Evolutionary conservation across 352 stramenopile species (phyloP), one percentile per base, ranked within the genome.

Genomic region (Globisporangium parvum): DNA sequence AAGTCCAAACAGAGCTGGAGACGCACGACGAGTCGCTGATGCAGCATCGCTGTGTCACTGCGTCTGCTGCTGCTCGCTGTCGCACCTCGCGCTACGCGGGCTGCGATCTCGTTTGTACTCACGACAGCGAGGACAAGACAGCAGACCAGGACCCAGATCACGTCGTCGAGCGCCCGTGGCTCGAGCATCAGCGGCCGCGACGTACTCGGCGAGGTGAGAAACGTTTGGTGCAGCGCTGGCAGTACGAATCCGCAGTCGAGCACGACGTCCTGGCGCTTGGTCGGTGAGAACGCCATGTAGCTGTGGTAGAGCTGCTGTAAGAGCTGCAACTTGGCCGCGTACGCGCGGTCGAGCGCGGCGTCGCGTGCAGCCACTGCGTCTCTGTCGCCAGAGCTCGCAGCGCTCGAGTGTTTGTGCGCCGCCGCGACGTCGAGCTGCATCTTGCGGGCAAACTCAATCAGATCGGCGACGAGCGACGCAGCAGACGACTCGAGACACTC

Each of bases 111-210:
- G 46, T 71, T 74, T 8, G 57, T 59, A 31, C 63, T 69, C 21
- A 21, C 47, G 31, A 87, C 62, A n/a, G 66, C 48, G 40, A 87
- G 42, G 28, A 81, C 70, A 4, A 87, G 49, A 9, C 65, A 67
- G 44, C 77, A 83, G 11, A 77, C 59, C n/a, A 87, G 41, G 41
- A 63, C 73, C 77, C 77, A 87, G 21, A 86, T 75, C 18, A 80
- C 46, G 20, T 50, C 67, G 21, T 65, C 62, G 18, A 72, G 46
- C 18, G 21, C 61, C 18, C 42, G 55, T 15, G 63, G 57, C 3
- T 66, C 53, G 17, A 58, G 8, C 2, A 70, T 12, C 17, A 24
- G 6, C n/a, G 59, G 57, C 1, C 28, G 28, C 0, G 47, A 21
- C 20, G 69, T 44, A n/a, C 28, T 24, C 46, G 63, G 37, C 35